Base-by-base conservation (phyloP, 371 early-diverging fungal genomes). In the Fennellomyces sp. region DNA sequence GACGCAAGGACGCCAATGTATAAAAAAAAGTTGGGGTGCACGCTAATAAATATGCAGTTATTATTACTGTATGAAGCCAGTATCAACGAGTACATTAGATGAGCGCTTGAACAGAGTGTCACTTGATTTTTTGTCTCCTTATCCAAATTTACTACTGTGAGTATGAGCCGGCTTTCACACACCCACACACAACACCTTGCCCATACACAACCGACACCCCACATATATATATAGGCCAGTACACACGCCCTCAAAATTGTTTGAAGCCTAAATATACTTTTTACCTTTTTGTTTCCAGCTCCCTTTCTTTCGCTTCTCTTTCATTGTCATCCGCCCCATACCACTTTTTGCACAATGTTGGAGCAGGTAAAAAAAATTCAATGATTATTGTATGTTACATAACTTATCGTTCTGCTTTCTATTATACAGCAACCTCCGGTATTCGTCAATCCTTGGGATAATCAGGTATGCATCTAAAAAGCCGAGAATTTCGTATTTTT, bases 351-450 rank as follows among this genome's bases (percentile, higher is more conserved):
- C 42, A 53, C 35, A 29, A 60, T 64, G 58, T 48, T 58, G 42
- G 63, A 63, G 28, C 57, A 63, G 63, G 71, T 74, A 65, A 70
- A 30, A 56, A 56, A 27, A 30, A 52, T 25, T n/a, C n/a, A 17
- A 6, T 49, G 10, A 19, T 13, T 19, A 3, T 49, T 49, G 49
- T 6, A 2, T 5, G 5, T 23, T 17, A 12, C 49, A 49, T 3
- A 68, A 6, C 12, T n/a, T 36, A 15, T n/a, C n/a, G n/a, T n/a
- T n/a, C n/a, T n/a, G n/a, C n/a, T n/a, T n/a, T n/a, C n/a, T n/a
- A n/a, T n/a, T n/a, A n/a, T n/a, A 21, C 47, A 61, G 62, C 47
- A 61, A 33, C 49, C 54, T 6, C 49, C 62, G 17, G 35, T 55
- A 11, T 54, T 61, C 49, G 55, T 54, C 13, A 63, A 51, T 57